Base-by-base conservation (phyloP, 352 stramenopile genomes). In the Phytophthora cactorum region DNA sequence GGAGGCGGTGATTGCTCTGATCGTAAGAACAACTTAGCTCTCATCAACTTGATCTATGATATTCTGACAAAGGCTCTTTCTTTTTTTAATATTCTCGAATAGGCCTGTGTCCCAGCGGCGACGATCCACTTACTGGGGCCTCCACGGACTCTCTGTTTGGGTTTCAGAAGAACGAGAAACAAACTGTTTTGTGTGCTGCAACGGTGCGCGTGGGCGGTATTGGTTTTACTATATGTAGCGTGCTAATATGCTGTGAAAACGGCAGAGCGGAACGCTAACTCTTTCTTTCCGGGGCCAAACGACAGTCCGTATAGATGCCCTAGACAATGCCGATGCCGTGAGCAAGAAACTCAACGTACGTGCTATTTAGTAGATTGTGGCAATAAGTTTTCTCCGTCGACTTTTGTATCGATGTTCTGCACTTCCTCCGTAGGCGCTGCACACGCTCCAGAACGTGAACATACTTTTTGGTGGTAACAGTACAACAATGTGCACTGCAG, bases 1-100 rank as follows among this genome's bases (percentile, higher is more conserved):
- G 78, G 77, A 15, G 88, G 91, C 39, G 93, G 91, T 22, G 90
- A 97, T 70, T 98, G 93, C 69, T 93, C 83, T 45, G 72, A 86
- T 46, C 81, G 86, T 90, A 68, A 49, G 78, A 47, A 59, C n/a
- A 9, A 5, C 15, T 52, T 39, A 44, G n/a, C 44, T 56, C 2
- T 14, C 4, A 52, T 46, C 22, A 15, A 31, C 25, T 52, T 56
- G 11, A 45, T 53, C 2, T 8, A 38, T 29, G 5, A 12, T 31
- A n/a, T 32, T 22, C 57, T 69, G 27, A 59, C 34, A 44, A 15
- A 29, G 36, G 11, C 27, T 51, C 14, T 38, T 3, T 38, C 7
- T 12, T 43, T 43, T n/a, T 43, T 43, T n/a, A 39, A 22, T 44
- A 39, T 68, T 39, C 6, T 47, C 15, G n/a, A 28, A 27, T 43